Percentiles rank a stretch among this genome's conserved stretches.
phyloP scores from a whole-genome alignment of 2,329 filamentous ascomycete genomes.

The Diplodia seriata region DNA sequence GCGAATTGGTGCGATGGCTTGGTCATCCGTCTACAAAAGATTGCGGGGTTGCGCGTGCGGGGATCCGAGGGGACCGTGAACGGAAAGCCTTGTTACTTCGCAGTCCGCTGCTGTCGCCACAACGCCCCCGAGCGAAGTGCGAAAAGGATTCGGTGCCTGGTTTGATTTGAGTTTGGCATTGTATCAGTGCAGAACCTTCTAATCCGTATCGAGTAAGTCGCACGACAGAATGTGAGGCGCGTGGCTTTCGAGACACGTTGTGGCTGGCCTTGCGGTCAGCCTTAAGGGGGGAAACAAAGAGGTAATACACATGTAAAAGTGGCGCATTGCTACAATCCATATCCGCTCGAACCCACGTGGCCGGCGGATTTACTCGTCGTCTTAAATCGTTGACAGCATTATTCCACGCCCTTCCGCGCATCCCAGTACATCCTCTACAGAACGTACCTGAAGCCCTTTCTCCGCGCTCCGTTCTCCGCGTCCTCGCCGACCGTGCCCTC shows the following conservation, averaged over 20 bases:
- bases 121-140: background rate
- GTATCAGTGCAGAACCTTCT: background rate
- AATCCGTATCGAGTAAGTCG: background rate
- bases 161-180: constrained; percentile 5
- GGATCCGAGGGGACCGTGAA: constrained; percentile 4
- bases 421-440: background rate
- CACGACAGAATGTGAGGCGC: background rate
- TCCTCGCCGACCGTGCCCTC: constrained; percentile 18
- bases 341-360: background rate
- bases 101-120: background rate
- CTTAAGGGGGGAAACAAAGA: background rate
- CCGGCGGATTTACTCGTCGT: constrained; percentile 1
- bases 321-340: background rate
- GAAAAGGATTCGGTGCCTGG: constrained; percentile 2
- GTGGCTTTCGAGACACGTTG: constrained; percentile 3
- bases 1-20: background rate
- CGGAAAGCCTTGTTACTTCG: background rate
- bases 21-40: background rate
- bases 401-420: background rate
- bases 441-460: constrained; percentile 11
- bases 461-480: background rate
- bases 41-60: constrained; percentile 20
- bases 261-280: constrained; percentile 5
- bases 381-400: background rate
- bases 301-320: background rate